Base-by-base conservation (phyloP, 192 early-diverging fungal genomes). In the Coemansia sp. region DNA sequence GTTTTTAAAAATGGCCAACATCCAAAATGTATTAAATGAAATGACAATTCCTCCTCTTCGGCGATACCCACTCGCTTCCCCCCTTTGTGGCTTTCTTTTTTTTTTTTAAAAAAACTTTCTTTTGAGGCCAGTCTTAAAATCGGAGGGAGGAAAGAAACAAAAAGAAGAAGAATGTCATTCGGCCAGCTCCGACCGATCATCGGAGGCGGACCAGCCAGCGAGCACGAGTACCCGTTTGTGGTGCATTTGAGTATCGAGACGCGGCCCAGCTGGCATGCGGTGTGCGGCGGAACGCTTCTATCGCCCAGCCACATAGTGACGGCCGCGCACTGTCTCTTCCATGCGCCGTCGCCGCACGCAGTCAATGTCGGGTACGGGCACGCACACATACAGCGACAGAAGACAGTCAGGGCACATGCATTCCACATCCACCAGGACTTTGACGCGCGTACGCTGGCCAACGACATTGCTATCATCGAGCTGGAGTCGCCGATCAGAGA, bases 391-490 rank as follows among this genome's bases (percentile, higher is more conserved):
- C 32, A 52, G 34, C 14, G 41, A 54, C 77, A 80, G n/a, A 15
- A 17, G 5, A 58, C n/a, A 25, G 19, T 15, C 3, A 38, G 20
- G 0, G 63, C 66, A 1, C 9, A 3, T 20, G 36, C 56, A 7
- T 52, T 68, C 32, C 20, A 33, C 19, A 45, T 69, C 11, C 71
- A 76, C 32, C 68, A 67, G 9, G 41, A 54, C 6, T 74, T 75
- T 23, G 61, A 74, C 36, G 40, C 50, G 20, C 75, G 64, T 43
- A 73, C 73, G 36, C 50, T 78, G 14, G 67, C 61, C 46, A 74
- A 82, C 63, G 83, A 84, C 49, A 81, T 84, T 40, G 83, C 78
- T 5, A 33, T 84, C 0, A 62, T 84, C 14, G 65, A 75, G 34
- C 58, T 84, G 33, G 42, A 25, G 13, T 20, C 17, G 34, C 69